Conservation (phyloP, 169 alveolate genomes). For the Condylostoma magnum region DNA sequence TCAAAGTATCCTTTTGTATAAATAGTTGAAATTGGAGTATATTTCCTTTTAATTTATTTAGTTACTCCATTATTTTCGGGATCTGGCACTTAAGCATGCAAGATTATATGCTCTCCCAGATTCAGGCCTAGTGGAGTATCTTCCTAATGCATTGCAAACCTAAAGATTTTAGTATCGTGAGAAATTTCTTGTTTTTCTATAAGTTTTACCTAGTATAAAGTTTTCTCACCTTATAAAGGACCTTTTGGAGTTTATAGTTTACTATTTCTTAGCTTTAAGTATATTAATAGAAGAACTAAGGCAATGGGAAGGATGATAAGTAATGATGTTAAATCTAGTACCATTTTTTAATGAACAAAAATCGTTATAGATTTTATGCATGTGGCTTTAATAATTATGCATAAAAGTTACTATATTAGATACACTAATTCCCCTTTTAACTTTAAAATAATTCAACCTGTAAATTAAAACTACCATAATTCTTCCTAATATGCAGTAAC, state of each 20-base stretch:
- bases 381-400: too few species aligned
- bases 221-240: not conserved
- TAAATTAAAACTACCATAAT: too few species aligned
- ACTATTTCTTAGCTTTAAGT: not conserved
- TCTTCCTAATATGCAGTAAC: too few species aligned
- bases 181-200: conserved; percentile 39
- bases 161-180: conserved; percentile 54
- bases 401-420: too few species aligned
- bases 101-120: conserved; percentile 45
- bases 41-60: conserved; percentile 40
- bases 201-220: conserved; percentile 35
- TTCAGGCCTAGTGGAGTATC: conserved; percentile 46
- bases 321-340: too few species aligned
- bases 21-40: conserved; percentile 62
- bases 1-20: conserved; percentile 48
- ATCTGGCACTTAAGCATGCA: conserved; percentile 37
- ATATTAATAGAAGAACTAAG: not conserved
- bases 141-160: conserved; percentile 39
- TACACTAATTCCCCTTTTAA: too few species aligned
- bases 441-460: too few species aligned
- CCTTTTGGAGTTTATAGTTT: not conserved
- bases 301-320: too few species aligned
- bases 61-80: conserved; percentile 29
- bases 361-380: too few species aligned
- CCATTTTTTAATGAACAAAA: too few species aligned